A percentile compares a stretch with the other conserved stretches of the same genome.
Evolutionary conservation across 331 rosid species (phyloP).

Genomic region (Dryas integrifolia): DNA sequence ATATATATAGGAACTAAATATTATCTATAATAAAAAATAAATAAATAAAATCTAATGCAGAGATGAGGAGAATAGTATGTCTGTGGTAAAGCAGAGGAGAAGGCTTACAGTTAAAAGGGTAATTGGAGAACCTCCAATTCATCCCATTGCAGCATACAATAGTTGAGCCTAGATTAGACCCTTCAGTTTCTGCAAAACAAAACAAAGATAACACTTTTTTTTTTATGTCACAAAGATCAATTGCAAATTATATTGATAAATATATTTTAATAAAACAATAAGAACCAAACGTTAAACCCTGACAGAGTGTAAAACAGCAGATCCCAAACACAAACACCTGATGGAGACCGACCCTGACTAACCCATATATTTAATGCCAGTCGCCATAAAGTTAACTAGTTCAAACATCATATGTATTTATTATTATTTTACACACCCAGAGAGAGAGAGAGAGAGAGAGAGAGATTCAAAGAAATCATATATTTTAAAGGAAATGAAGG

Average conservation of each 20-base stretch:
- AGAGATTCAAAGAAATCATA: too few relatives aligned
- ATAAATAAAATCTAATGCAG: neutral
- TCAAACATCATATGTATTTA: neutral
- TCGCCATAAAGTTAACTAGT: neutral
- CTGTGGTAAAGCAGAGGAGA: slow-evolving; percentile 14
- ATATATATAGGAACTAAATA: neutral
- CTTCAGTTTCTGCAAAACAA: slow-evolving; percentile 19
- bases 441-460: neutral
- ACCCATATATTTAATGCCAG: slow-evolving; percentile 2
- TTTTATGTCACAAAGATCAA: neutral
- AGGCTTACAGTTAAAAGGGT: slow-evolving; percentile 25
- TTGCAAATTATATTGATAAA: neutral
- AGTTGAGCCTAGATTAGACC: slow-evolving; percentile 23
- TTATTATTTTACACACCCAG: too few relatives aligned
- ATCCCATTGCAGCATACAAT: slow-evolving; percentile 41
- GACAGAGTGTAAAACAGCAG: slow-evolving; percentile 14
- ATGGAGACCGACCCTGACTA: slow-evolving; percentile 11
- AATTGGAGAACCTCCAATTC: slow-evolving; percentile 26
- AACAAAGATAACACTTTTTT: slow-evolving; percentile 4
- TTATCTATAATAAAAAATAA: neutral
- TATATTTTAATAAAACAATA: slow-evolving; percentile 1
- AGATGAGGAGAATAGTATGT: neutral
- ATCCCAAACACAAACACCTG: slow-evolving; percentile 18
- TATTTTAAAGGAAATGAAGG: neutral
- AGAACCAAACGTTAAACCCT: neutral